Conservation (phyloP, 192 early-diverging fungal genomes). For the Obelidium mucronatum region DNA sequence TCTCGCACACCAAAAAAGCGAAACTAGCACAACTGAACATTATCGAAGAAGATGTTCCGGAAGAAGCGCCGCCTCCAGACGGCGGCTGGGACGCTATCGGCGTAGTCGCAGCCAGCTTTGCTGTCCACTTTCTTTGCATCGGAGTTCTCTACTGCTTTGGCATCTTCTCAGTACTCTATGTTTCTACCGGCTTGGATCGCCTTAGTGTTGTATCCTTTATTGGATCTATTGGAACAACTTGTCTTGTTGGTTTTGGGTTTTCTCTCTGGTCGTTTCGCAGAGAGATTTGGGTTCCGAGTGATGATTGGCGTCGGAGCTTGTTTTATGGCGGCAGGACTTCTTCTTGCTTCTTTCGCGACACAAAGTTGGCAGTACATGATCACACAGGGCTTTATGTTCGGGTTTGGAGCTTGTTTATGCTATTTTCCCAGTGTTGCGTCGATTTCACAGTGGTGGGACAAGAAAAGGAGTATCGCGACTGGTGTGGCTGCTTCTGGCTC, state of each 20-base stretch:
- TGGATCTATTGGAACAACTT: slow-evolving; percentile 9
- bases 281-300: background rate
- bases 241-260: background rate
- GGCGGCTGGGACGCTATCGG: background rate
- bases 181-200: background rate
- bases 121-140: slow-evolving; percentile 20
- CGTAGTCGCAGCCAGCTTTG: slow-evolving; percentile 1
- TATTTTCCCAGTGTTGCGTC: slow-evolving; percentile 71
- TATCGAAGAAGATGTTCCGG: background rate
- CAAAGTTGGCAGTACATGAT: slow-evolving; percentile 54
- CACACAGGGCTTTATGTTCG: slow-evolving; percentile 79
- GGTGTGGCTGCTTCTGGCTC: slow-evolving; percentile 74
- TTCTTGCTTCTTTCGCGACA: background rate
- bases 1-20: too few relatives aligned
- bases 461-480: slow-evolving; percentile 70
- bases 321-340: background rate
- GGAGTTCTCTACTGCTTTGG: slow-evolving; percentile 24
- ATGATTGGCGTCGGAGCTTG: background rate
- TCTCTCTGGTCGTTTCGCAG: slow-evolving; percentile 10
- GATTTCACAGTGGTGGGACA: slow-evolving; percentile 72
- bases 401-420: slow-evolving; percentile 69
- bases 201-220: background rate
- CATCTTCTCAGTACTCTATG: slow-evolving; percentile 1
- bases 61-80: background rate
- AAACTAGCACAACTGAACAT: too few relatives aligned